phyloP scores from a whole-genome alignment of 1,284 basidiomycete species.

The Cerioporus squamosus region DNA sequence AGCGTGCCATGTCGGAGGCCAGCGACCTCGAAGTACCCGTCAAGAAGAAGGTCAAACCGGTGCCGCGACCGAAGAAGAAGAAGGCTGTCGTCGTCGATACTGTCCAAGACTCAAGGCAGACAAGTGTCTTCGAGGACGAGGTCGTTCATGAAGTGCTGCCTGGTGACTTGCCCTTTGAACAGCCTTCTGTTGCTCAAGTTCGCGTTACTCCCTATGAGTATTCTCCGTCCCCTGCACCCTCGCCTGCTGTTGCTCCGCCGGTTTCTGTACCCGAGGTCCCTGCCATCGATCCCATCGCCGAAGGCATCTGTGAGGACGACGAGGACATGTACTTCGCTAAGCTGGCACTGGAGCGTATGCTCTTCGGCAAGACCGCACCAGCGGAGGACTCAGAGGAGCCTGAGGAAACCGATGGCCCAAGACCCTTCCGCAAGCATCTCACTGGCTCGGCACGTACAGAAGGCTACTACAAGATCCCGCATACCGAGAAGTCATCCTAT shows the following conservation, averaged over 20 bases:
- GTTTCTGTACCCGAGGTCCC: constrained; percentile 39
- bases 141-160: constrained; percentile 56
- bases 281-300: constrained; percentile 56
- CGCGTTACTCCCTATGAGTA: constrained; percentile 48
- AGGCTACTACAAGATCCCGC: constrained; percentile 94
- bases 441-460: constrained; percentile 90
- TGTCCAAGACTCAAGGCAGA: constrained; percentile 6
- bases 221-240: constrained; percentile 9
- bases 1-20: constrained; percentile 33
- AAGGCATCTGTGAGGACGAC: constrained; percentile 81
- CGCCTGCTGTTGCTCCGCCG: constrained; percentile 33
- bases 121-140: constrained; percentile 24
- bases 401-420: constrained; percentile 35
- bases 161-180: constrained; percentile 52
- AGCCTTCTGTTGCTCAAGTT: constrained; percentile 54
- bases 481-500: constrained; percentile 91
- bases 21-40: constrained; percentile 36
- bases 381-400: constrained; percentile 17
- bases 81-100: constrained; percentile 40
- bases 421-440: constrained; percentile 67
- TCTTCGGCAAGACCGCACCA: constrained; percentile 33
- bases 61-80: constrained; percentile 43
- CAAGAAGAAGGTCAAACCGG: constrained; percentile 36
- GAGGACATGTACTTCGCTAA: constrained; percentile 91
- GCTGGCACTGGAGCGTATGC: constrained; percentile 55